Evolutionary conservation across 805 yeast genomes (phyloP).

Genomic region (Candida krabiensis): DNA sequence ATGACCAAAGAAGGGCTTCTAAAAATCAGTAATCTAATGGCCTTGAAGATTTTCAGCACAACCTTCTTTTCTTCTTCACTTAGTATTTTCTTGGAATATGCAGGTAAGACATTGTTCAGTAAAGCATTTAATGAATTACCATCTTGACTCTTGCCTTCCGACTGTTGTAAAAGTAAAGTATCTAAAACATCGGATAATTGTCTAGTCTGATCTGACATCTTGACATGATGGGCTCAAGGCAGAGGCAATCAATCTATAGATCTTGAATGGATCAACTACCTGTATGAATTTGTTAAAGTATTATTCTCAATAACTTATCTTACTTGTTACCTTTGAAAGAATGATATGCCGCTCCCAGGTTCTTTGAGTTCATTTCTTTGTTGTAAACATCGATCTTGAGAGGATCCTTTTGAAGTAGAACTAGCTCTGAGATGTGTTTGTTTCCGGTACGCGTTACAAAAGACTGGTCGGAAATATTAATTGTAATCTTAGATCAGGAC

Average conservation of each 20-base stretch:
- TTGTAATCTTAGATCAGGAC: no score
- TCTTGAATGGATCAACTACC: no score
- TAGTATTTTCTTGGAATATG: conserved; percentile 17
- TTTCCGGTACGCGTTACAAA: no score
- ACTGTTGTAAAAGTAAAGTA: conserved; percentile 25
- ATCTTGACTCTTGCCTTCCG: conserved; percentile 27
- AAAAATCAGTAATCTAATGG: conserved; percentile 22
- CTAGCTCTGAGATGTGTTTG: no score
- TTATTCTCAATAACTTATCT: no score
- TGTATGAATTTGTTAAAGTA: background rate
- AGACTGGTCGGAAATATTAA: no score
- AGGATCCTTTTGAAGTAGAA: no score
- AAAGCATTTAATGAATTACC: conserved; percentile 31
- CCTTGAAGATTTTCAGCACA: conserved; percentile 29
- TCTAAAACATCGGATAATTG: conserved; percentile 30
- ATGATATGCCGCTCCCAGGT: no score
- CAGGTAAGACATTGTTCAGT: conserved; percentile 29
- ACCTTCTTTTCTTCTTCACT: conserved; percentile 18
- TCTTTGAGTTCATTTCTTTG: no score
- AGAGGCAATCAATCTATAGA: no score
- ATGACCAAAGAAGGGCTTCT: conserved; percentile 27
- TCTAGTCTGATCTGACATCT: conserved; percentile 24
- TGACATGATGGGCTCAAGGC: background rate
- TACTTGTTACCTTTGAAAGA: no score
- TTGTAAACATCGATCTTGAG: no score